These are phyloP conservation scores for Candida sithepensis DNA, from an alignment of 805 yeast genomes.

Conservation along the genomic window DNA sequence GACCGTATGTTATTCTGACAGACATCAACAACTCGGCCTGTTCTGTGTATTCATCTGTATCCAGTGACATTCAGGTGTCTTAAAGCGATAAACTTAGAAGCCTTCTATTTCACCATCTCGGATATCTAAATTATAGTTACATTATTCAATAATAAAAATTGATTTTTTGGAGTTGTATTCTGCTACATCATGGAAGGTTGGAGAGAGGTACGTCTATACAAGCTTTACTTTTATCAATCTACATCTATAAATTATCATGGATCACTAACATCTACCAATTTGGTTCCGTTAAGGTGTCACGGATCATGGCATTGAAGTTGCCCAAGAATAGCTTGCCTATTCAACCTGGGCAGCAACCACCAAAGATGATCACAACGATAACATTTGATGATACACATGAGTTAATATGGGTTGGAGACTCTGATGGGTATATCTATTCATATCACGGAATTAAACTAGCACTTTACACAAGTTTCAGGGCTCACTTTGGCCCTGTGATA, in stretches of 20 bases:
- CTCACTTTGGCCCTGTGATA: slow-evolving; percentile 45
- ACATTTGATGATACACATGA: slow-evolving; percentile 72
- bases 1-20: not conserved
- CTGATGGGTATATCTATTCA: slow-evolving; percentile 46
- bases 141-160: not conserved
- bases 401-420: slow-evolving; percentile 82
- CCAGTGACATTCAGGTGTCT: not conserved
- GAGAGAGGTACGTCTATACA: slow-evolving; percentile 39
- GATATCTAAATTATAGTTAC: not conserved
- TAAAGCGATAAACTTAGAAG: not conserved
- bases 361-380: slow-evolving; percentile 29
- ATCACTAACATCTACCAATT: slow-evolving; percentile 1
- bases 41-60: not conserved
- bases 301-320: slow-evolving; percentile 25
- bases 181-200: slow-evolving; percentile 42
- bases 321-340: slow-evolving; percentile 22
- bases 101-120: not conserved
- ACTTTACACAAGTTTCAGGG: slow-evolving; percentile 56
- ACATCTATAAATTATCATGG: not conserved
- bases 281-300: slow-evolving; percentile 27
- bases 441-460: slow-evolving; percentile 43
- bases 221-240: not conserved
- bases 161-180: too few relatives aligned
- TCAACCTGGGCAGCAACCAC: slow-evolving; percentile 16
- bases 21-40: too few relatives aligned